Evolutionary conservation across 345 rosid genomes (phyloP).

Genomic region (Eucalyptus leucophloia): DNA sequence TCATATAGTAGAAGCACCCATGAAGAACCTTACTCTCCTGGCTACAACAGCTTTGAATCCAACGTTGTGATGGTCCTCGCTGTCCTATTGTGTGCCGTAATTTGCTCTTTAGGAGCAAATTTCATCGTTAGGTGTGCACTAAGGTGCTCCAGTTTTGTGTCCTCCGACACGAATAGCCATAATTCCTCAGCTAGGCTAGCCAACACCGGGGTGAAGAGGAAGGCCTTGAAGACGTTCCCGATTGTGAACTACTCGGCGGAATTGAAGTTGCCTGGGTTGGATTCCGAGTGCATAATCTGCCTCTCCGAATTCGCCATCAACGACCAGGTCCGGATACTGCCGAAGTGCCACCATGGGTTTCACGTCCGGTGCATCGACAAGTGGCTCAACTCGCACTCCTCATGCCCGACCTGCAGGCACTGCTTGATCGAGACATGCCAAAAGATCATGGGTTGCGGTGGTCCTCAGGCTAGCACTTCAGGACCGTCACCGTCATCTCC

Average conservation of each 20-base stretch:
- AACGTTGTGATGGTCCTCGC: conserved; percentile 74
- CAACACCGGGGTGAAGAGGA: conserved; percentile 65
- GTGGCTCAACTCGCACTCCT: conserved; percentile 85
- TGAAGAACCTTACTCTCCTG: conserved; percentile 2
- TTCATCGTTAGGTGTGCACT: conserved; percentile 61
- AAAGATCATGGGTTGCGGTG: conserved; percentile 41
- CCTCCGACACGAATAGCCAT: conserved; percentile 9
- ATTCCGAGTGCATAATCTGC: conserved; percentile 71
- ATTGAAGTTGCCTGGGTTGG: conserved; percentile 35
- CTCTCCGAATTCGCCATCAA: conserved; percentile 47
- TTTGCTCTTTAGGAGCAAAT: conserved; percentile 72
- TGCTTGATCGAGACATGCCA: conserved; percentile 68
- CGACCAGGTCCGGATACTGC: conserved; percentile 60
- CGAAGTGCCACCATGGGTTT: conserved; percentile 81
- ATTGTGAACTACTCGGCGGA: conserved; percentile 40
- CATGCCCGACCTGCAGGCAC: conserved; percentile 95
- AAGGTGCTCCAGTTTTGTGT: conserved; percentile 30
- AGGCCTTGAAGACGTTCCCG: conserved; percentile 65
- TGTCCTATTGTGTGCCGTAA: conserved; percentile 71
- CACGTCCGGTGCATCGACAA: conserved; percentile 76
- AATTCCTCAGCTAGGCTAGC: conserved; percentile 20
- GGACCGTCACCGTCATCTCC: background rate
- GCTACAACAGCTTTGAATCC: conserved; percentile 42
- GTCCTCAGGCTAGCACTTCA: conserved; percentile 4
- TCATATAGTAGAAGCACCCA: conserved; percentile 1